Conservation (phyloP, 768 basidiomycete genomes). For the Royoungia palumana region DNA sequence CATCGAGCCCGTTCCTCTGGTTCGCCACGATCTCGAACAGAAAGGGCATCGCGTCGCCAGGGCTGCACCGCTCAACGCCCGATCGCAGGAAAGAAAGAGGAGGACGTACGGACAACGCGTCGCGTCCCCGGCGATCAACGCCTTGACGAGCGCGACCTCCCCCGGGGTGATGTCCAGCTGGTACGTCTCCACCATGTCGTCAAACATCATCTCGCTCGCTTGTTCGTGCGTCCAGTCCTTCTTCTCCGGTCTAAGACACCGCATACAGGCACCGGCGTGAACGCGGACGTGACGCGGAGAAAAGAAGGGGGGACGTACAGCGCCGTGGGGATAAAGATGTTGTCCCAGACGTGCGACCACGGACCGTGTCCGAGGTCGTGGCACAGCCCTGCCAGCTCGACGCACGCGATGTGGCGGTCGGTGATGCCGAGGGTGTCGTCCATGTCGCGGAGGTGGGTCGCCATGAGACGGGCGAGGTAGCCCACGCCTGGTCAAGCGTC, state of each 20-base stretch:
- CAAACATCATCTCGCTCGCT: constrained; percentile 82
- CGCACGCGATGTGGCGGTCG: constrained; percentile 69
- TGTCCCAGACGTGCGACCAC: constrained; percentile 85
- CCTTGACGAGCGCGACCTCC: constrained; percentile 66
- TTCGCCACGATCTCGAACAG: constrained; percentile 87
- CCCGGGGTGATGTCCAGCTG: constrained; percentile 44
- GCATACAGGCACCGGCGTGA: neutral
- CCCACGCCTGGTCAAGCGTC: constrained; percentile 56
- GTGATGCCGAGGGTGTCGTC: constrained; percentile 67
- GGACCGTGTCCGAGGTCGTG: constrained; percentile 87
- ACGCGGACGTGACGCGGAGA: neutral
- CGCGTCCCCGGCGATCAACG: constrained; percentile 68
- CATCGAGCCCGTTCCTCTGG: constrained; percentile 76
- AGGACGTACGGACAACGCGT: constrained; percentile 48
- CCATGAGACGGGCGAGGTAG: constrained; percentile 65
- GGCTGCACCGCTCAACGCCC: constrained; percentile 2
- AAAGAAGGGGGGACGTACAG: constrained; percentile 42
- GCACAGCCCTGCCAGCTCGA: constrained; percentile 77
- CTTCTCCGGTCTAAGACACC: constrained; percentile 37
- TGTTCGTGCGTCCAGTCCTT: constrained; percentile 68
- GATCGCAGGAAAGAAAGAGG: too few relatives aligned
- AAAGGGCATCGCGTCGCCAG: constrained; percentile 57
- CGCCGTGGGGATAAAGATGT: constrained; percentile 62
- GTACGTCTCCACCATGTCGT: constrained; percentile 58
- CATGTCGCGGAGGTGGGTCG: constrained; percentile 47